Base-by-base conservation (phyloP, 208 protist species). In the Trypanosoma scelopori region DNA sequence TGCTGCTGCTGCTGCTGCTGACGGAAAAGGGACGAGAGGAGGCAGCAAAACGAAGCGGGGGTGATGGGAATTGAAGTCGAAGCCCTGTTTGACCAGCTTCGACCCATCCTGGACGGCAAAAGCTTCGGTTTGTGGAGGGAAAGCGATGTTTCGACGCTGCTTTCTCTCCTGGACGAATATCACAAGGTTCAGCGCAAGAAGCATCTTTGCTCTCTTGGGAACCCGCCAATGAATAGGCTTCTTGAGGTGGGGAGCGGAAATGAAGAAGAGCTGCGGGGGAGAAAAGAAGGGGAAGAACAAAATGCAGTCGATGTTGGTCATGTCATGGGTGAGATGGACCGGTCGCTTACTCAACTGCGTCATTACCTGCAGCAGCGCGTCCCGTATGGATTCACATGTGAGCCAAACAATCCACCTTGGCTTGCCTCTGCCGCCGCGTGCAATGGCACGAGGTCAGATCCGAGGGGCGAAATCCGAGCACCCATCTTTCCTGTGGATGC, bases 401-500 rank as follows among this genome's bases (percentile, higher is more conserved):
- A 88, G 46, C 87, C 83, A 6, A 62, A 79, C 73, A 0, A 50
- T 15, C 48, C 62, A 11, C 45, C 48, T 2, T 52, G 20, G 12
- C 6, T 13, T 22, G 1, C 18, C 6, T 61, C 25, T 22, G 6
- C 32, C 18, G 11, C 18, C 23, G 37, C 3, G 4, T 23, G 56
- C 23, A 27, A 25, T 32, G 45, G n/a, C 5, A 32, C n/a, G 28
- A 39, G 1, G 27, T 1, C 1, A 9, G 18, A 51, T 9, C 32
- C 9, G 18, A 56, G n/a, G 0, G 47, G 28, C 46, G 51, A 53
- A 50, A 37, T 74, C 16, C 18, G 55, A 5, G 25, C 76, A 11
- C 81, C 84, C 20, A 77, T 89, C 12, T 89, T 78, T 70, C 66
- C 79, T 27, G 71, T 95, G 18, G 89, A 95, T 60, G 72, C 84